Evolutionary conservation across 495 filamentous ascomycete species (phyloP), one percentile per base, ranked within the genome.

Genomic region (Cenococcum geophilum): DNA sequence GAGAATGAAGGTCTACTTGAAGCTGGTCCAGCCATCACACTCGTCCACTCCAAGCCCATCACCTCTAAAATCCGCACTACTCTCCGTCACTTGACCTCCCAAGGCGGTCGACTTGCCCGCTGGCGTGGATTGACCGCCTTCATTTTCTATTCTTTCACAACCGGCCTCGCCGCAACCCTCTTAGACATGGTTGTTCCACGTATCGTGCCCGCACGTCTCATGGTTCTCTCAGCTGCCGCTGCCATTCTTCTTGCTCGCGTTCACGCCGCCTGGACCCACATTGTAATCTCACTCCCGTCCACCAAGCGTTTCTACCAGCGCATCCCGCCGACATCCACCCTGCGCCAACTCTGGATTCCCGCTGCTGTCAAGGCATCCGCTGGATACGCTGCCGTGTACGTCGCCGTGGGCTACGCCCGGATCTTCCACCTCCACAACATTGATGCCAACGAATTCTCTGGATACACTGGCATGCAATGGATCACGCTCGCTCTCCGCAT

Each of bases 241-340:
- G 72, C 73, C 36, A 59, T 82, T n/a, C 63, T 78, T 4, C 58
- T 80, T 37, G 73, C 78, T 12, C 80, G 77, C 59, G 66, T 83
- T 57, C 76, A 78, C 55, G 76, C 83, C 64, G 74, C 78, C 50
- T 86, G 84, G 80, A 77, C 84, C 5, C 80, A 86, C 72, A 82
- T 81, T 61, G 77, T 84, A 60, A 83, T 86, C 68, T 79, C 82
- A 12, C 73, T 79, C 68, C 77, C 79, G 20, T 79, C 79, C 6
- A 66, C 72, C 37, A 80, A 80, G 75, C 71, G 73, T 35, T 82
- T 75, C 65, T 80, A 72, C 59, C 74, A 76, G 65, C 79, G 81
- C 34, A 74, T 83, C n/a, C 77, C 77, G 12, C 68, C 74, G 23
- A 72, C 68, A 43, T 66, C 58, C 48, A 70, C 71, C 35, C 81